A percentile compares a stretch with the other conserved stretches of the same genome.
phyloP scores from a whole-genome alignment of 306 rosid genomes.

The Cicer arietinum region DNA sequence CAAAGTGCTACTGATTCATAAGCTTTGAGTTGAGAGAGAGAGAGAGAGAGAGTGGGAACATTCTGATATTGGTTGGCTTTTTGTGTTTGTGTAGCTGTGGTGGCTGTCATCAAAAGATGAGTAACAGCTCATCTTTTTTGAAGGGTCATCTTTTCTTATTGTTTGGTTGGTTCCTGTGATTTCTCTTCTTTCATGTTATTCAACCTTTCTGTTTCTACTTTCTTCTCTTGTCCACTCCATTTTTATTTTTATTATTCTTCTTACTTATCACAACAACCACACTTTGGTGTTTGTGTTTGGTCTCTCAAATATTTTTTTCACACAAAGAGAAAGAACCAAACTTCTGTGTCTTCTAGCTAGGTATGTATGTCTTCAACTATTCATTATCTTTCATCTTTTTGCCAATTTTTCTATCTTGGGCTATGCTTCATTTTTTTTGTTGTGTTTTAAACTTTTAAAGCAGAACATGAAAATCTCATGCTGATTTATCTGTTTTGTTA shows the following conservation, averaged over 20 bases:
- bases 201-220: neutral
- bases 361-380: neutral
- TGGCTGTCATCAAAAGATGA: slow-evolving; percentile 81
- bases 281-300: too few species aligned
- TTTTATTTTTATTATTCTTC: slow-evolving; percentile 40
- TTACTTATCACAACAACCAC: slow-evolving; percentile 5
- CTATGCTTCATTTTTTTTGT: neutral
- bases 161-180: slow-evolving; percentile 48
- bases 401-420: too few species aligned
- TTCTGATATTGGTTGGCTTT: slow-evolving; percentile 77
- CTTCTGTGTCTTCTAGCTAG: slow-evolving; percentile 19
- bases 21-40: slow-evolving; percentile 50
- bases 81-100: slow-evolving; percentile 67
- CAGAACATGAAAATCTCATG: slow-evolving; percentile 33
- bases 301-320: slow-evolving; percentile 19
- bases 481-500: neutral
- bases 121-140: slow-evolving; percentile 68
- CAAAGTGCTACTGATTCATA: slow-evolving; percentile 75
- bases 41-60: slow-evolving; percentile 61
- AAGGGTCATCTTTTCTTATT: slow-evolving; percentile 49
- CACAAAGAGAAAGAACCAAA: neutral
- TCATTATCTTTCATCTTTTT: neutral
- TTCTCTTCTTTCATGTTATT: neutral
- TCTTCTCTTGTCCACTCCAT: slow-evolving; percentile 12
- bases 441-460: slow-evolving; percentile 17